These are phyloP conservation scores for Geotrichum candidum DNA, from an alignment of 1,139 yeast genomes.

Conservation along the genomic window DNA sequence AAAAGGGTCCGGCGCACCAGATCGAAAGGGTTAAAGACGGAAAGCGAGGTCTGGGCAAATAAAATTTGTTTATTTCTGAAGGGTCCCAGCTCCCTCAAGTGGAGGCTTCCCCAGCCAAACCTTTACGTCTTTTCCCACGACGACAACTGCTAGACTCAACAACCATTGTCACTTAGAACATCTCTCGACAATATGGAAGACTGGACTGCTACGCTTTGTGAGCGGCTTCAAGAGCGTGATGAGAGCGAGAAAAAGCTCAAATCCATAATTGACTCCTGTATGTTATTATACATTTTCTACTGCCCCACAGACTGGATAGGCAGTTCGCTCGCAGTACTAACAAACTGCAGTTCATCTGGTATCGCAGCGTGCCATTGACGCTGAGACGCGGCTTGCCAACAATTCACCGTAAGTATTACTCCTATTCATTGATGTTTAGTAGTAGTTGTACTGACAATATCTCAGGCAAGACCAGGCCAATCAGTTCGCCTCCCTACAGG, in stretches of 20 bases:
- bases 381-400: slow-evolving; percentile 10
- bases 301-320: neutral
- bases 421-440: neutral
- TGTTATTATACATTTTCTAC: slow-evolving; percentile 11
- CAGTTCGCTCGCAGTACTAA: neutral
- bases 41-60: neutral
- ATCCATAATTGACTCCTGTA: slow-evolving; percentile 23
- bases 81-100: neutral
- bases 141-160: neutral
- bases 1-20: neutral
- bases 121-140: neutral
- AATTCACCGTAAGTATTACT: slow-evolving; percentile 9
- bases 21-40: neutral
- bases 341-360: slow-evolving; percentile 6
- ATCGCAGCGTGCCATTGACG: slow-evolving; percentile 20
- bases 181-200: slow-evolving; percentile 6
- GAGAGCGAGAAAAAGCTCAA: slow-evolving; percentile 25
- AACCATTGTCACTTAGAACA: neutral
- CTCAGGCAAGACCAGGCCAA: neutral
- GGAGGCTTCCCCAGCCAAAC: neutral
- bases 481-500: slow-evolving; percentile 4
- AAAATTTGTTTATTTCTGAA: neutral
- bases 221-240: slow-evolving; percentile 28
- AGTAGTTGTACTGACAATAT: neutral
- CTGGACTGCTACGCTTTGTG: slow-evolving; percentile 27